Conservation (phyloP, 2,329 filamentous ascomycete genomes). For the Podosphaera xanthii region DNA sequence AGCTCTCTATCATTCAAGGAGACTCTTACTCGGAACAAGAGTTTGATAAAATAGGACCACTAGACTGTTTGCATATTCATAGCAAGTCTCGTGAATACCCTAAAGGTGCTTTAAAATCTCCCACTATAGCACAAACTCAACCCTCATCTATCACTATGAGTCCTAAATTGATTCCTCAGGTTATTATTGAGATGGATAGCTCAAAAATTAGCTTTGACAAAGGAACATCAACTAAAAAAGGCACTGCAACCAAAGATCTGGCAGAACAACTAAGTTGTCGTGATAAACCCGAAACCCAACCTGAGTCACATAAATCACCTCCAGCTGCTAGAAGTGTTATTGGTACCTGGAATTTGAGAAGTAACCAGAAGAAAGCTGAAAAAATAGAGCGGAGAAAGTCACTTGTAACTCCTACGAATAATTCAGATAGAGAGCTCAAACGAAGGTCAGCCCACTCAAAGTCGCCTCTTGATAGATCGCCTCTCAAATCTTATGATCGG, state of each 20-base stretch:
- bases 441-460: conserved; percentile 19
- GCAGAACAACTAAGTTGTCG: conserved; percentile 37
- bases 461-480: background rate
- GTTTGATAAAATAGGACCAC: conserved; percentile 6
- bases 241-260: conserved; percentile 10
- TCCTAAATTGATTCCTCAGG: conserved; percentile 10
- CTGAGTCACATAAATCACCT: conserved; percentile 43
- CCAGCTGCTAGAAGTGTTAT: conserved; percentile 23
- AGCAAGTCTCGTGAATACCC: conserved; percentile 5
- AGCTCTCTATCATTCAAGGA: conserved; percentile 24
- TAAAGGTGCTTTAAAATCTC: background rate
- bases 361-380: conserved; percentile 55
- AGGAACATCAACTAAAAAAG: background rate
- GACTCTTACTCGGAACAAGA: conserved; percentile 16
- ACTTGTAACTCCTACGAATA: background rate
- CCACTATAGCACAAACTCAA: background rate
- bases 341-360: conserved; percentile 56
- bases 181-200: conserved; percentile 6
- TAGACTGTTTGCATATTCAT: conserved; percentile 20
- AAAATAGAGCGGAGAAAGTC: background rate
- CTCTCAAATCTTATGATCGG: background rate
- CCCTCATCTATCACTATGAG: background rate
- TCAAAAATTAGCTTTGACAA: background rate
- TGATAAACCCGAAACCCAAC: conserved; percentile 63
- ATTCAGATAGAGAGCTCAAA: background rate